These are phyloP conservation scores for Vitis rotundifolia DNA, from an alignment of 164 flowering plant species.

Conservation along the genomic window DNA sequence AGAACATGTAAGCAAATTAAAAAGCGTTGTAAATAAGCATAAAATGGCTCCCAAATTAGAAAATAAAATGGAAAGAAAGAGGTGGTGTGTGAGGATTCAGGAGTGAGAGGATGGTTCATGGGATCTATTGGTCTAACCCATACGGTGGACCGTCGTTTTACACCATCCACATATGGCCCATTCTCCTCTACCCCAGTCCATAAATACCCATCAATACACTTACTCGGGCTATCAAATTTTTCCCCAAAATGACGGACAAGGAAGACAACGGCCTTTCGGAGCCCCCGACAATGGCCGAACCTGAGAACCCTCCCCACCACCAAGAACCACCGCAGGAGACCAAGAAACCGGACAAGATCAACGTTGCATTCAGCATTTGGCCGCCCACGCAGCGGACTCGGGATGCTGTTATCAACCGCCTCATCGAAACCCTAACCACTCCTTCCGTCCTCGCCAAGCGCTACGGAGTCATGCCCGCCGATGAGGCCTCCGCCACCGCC, in stretches of 20 bases:
- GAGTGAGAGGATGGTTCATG: no score
- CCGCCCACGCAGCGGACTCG: constrained; percentile 87
- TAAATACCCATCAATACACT: no score
- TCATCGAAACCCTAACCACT: constrained; percentile 73
- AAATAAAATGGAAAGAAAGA: no score
- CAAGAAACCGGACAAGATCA: constrained; percentile 18
- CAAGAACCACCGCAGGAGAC: constrained; percentile 2
- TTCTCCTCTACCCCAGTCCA: no score
- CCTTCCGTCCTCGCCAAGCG: constrained; percentile 82
- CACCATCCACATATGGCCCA: no score
- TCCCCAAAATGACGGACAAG: constrained; percentile 1
- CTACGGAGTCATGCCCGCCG: constrained; percentile 63
- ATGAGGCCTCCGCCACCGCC: constrained; percentile 67
- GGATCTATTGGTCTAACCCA: no score
- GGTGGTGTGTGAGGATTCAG: no score
- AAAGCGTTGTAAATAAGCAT: no score
- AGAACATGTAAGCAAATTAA: no score
- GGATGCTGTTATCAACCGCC: constrained; percentile 72
- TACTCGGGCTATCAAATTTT: no score
- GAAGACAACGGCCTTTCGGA: background rate
- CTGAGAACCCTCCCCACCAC: background rate
- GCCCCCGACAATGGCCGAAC: background rate
- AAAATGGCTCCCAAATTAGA: no score
- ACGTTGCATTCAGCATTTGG: constrained; percentile 75
- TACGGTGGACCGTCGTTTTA: no score